These are phyloP conservation scores for Fusarium sp. DNA, from an alignment of 2,329 filamentous ascomycete genomes.

Conservation along the genomic window DNA sequence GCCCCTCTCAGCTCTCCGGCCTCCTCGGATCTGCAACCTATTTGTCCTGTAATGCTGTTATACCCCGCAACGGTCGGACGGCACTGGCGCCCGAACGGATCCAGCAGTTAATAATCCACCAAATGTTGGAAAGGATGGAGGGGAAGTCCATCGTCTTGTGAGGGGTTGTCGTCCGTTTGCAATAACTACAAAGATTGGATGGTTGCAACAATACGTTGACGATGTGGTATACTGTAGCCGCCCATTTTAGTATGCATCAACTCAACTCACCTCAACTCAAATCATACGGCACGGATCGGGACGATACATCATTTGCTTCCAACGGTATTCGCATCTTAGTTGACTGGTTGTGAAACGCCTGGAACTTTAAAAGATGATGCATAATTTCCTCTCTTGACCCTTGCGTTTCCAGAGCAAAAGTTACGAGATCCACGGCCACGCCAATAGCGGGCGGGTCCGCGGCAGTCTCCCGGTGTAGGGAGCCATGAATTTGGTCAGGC, in stretches of 20 bases:
- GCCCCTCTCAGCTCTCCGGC: conserved; percentile 34
- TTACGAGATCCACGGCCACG: conserved; percentile 33
- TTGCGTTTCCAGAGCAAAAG: conserved; percentile 11
- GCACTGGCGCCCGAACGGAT: conserved; percentile 39
- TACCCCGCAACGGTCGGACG: conserved; percentile 43
- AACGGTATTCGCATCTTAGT: neutral
- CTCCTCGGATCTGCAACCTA: conserved; percentile 41
- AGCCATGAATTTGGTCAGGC: conserved; percentile 38
- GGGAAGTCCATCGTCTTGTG: conserved; percentile 11
- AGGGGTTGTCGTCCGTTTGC: conserved; percentile 23
- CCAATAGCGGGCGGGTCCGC: conserved; percentile 40
- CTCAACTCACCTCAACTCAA: neutral
- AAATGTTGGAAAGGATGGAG: conserved; percentile 12
- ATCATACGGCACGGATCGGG: conserved; percentile 2
- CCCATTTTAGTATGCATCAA: neutral
- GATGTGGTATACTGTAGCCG: neutral
- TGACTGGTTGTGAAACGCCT: neutral
- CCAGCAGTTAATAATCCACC: conserved; percentile 30
- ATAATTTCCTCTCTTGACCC: conserved; percentile 10
- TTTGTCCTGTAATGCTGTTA: conserved; percentile 36
- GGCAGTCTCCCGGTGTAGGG: conserved; percentile 41
- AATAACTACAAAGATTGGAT: neutral
- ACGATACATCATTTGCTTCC: neutral
- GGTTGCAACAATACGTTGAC: neutral
- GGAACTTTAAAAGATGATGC: conserved; percentile 2